Evolutionary conservation across 805 yeast species (phyloP), one percentile per base, ranked within the genome.

Genomic region (Priceomyces fermenticarens): DNA sequence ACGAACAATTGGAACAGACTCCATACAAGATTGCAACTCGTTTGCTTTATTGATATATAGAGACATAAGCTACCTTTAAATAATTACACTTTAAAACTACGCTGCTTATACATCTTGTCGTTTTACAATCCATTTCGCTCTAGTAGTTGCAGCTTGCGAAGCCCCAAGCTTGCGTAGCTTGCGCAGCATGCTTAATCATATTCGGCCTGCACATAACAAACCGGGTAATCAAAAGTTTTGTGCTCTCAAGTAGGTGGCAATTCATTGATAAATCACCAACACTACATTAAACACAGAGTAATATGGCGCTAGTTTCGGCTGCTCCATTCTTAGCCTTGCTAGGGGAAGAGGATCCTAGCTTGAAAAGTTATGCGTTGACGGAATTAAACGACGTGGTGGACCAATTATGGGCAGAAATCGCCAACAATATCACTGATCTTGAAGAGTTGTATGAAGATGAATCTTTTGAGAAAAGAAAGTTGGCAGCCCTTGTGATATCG

Each of bases 361-460:
- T 93, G 51, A 90, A 88, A 62, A 73, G 83, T 28, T 87, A 88
- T 59, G 99, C 98, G 13, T 75, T 93, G 57, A 71, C 83, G 42
- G 82, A 95, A 13, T 78, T 93, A 50, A 86, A 89, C 59, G 76
- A 70, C 20, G 77, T 85, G 38, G 97, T 88, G 38, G 96, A 89
- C 67, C 90, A 88, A 63, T 75, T 88, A 44, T 93, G 99, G 99
- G 88, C 99, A 2, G 98, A 93, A 70, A 86, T 93, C 43, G 95
- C 99, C 43, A 93, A 93, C 66, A 82, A 78, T 56, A 79, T 93
- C 46, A 72, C 87, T 23, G 89, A 86, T 41, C 85, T 93, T 55
- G 99, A 93, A 67, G 95, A 88, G 48, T 71, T 93, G 40, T 89
- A 83, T 55, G 98, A 93, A 65, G 96, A 91, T 60, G 75, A 77